Evolutionary conservation across 306 rosid species (phyloP), one percentile per base, ranked within the genome.

Genomic region (Cicer pinnatifidum): DNA sequence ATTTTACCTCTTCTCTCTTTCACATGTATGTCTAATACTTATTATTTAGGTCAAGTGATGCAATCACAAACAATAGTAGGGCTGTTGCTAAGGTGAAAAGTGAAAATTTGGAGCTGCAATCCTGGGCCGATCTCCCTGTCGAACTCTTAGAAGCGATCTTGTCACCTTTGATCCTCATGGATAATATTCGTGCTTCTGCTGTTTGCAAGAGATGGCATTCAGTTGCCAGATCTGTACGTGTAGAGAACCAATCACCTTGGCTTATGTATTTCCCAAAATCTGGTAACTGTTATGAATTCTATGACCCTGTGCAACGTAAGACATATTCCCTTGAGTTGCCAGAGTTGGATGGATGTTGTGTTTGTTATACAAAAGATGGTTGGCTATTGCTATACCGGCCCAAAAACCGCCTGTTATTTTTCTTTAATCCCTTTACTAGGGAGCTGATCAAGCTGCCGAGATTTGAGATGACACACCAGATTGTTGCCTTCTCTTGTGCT

Each of bases 131-230:
- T 72, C 89, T 91, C 47, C 94, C 94, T 12, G 76, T 80, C 0
- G 90, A 91, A 78, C 88, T 91, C 47, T 78, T 91, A 60, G 92
- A 91, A 73, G 38, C 80, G 83, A 81, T 85, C 56, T 61, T 84
- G 17, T 87, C 89, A 16, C 84, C 46, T 9, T 65, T 91, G 61
- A 28, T 70, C 11, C 79, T 91, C 11, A 79, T 48, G 1, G 92
- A 91, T 61, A 91, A 89, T 79, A 61, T 89, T 4, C 86, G 83
- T 11, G 89, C 88, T 45, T 91, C 96, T 67, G 60, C 50, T 62
- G 96, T 85, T 59, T 90, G 93, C 90, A 90, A 86, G 75, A 83
- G 82, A 71, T 90, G 96, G 93, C 75, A 84, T 45, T 90, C 82
- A 47, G 85, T 85, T 75, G 91, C 91, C 28, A 48, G 46, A 47